Percentiles rank a stretch among this genome's conserved stretches.
Conservation (phyloP, 768 basidiomycete species). For the Collybiopsis confluens region DNA sequence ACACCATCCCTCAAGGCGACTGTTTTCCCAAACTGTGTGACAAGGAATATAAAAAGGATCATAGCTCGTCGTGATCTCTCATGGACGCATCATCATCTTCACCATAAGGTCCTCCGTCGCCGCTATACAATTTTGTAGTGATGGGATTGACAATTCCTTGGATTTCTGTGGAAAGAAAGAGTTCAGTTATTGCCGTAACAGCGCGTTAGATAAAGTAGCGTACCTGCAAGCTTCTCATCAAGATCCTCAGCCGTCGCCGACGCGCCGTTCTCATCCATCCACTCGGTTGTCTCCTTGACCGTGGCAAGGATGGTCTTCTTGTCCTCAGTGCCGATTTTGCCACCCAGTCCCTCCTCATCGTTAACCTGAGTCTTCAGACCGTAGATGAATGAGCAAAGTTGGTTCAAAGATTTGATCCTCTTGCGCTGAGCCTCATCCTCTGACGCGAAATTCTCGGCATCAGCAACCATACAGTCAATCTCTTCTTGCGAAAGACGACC, state of each 20-base stretch:
- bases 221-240: slow-evolving; percentile 80
- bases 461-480: slow-evolving; percentile 93
- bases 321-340: slow-evolving; percentile 77
- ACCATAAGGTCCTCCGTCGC: slow-evolving; percentile 34
- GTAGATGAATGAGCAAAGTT: slow-evolving; percentile 77
- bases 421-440: slow-evolving; percentile 79
- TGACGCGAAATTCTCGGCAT: slow-evolving; percentile 85
- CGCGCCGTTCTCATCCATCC: slow-evolving; percentile 86
- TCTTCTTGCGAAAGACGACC: slow-evolving; percentile 86
- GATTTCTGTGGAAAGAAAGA: slow-evolving; percentile 39
- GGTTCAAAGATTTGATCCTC: slow-evolving; percentile 80
- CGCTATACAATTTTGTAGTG: slow-evolving; percentile 73
- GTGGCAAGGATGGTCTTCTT: slow-evolving; percentile 77
- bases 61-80: slow-evolving; percentile 46
- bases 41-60: too few species aligned
- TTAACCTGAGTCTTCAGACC: slow-evolving; percentile 83
- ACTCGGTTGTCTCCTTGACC: slow-evolving; percentile 86
- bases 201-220: slow-evolving; percentile 17
- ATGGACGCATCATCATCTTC: slow-evolving; percentile 29
- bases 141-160: slow-evolving; percentile 79
- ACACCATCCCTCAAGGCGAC: too few species aligned
- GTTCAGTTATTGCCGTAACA: background rate
- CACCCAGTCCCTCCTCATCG: slow-evolving; percentile 88
- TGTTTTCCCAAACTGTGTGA: too few species aligned
- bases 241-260: slow-evolving; percentile 80